These are phyloP conservation scores for Epichloe scottii DNA, from an alignment of 2,329 filamentous ascomycete genomes.

Conservation along the genomic window DNA sequence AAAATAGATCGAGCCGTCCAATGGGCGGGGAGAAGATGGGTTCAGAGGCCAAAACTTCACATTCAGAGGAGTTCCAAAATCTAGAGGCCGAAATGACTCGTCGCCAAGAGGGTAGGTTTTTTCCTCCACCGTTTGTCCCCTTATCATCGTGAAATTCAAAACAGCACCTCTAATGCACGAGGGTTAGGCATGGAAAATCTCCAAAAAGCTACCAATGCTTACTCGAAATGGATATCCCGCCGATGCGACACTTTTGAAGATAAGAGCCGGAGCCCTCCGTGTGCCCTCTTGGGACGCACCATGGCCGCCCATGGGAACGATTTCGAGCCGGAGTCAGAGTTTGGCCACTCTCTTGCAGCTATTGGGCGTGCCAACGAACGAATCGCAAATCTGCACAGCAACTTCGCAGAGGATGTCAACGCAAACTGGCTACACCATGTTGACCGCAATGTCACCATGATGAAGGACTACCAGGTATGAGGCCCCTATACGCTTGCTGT, in stretches of 20 bases:
- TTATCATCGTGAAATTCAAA: neutral
- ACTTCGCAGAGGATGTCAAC: constrained; percentile 65
- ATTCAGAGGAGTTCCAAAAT: constrained; percentile 82
- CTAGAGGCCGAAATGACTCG: constrained; percentile 84
- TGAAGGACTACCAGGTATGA: constrained; percentile 91
- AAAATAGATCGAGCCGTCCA: constrained; percentile 93
- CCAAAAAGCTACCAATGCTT: constrained; percentile 72
- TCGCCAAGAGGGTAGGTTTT: constrained; percentile 62
- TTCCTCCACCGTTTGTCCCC: neutral
- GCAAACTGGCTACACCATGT: constrained; percentile 83
- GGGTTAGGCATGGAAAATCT: constrained; percentile 72
- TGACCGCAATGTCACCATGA: constrained; percentile 78
- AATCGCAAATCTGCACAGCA: constrained; percentile 74
- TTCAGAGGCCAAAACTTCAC: constrained; percentile 71
- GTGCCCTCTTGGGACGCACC: constrained; percentile 66
- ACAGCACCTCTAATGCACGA: neutral
- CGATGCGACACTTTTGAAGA: constrained; percentile 69
- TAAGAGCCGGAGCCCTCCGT: constrained; percentile 73
- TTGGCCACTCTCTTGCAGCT: constrained; percentile 73
- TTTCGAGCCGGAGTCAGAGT: constrained; percentile 82
- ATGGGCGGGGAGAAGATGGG: constrained; percentile 97
- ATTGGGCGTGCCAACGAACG: constrained; percentile 78
- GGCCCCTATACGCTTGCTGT: neutral
- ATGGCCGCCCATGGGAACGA: constrained; percentile 89
- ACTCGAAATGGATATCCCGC: constrained; percentile 79